Evolutionary conservation across 1,284 basidiomycete species (phyloP).

Genomic region (Athelia psychrophila): DNA sequence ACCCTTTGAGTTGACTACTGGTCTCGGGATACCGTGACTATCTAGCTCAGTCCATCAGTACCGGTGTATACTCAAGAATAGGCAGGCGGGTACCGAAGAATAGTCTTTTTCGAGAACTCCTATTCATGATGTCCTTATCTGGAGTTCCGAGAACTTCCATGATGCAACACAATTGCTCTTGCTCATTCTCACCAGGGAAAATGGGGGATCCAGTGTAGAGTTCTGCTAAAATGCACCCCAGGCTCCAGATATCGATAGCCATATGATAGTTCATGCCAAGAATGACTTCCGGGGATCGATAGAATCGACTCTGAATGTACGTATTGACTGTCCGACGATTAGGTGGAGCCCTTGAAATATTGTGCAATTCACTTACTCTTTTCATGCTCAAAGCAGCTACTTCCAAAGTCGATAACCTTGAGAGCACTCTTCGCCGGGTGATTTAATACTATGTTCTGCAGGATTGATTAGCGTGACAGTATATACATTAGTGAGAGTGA

Average conservation of each 20-base stretch:
- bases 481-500: neutral
- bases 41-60: slow-evolving; percentile 48
- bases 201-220: slow-evolving; percentile 99
- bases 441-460: slow-evolving; percentile 88
- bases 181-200: slow-evolving; percentile 99
- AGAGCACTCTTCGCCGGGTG: slow-evolving; percentile 96
- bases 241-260: slow-evolving; percentile 97
- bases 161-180: slow-evolving; percentile 98
- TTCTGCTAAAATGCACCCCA: slow-evolving; percentile 97
- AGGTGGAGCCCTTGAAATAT: slow-evolving; percentile 14
- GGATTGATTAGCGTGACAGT: slow-evolving; percentile 10
- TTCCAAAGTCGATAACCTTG: slow-evolving; percentile 99
- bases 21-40: slow-evolving; percentile 87
- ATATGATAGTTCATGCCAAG: slow-evolving; percentile 93
- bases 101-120: slow-evolving; percentile 89
- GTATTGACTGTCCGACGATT: slow-evolving; percentile 75
- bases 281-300: slow-evolving; percentile 94
- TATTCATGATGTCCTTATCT: slow-evolving; percentile 93
- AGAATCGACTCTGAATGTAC: slow-evolving; percentile 96
- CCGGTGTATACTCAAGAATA: slow-evolving; percentile 1
- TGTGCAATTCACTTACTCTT: too few relatives aligned
- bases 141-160: slow-evolving; percentile 99
- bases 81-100: slow-evolving; percentile 81
- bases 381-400: slow-evolving; percentile 97
- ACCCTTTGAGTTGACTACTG: slow-evolving; percentile 96